Base-by-base conservation (phyloP, 2,329 filamentous ascomycete species). In the Pseudogymnoascus sp. region DNA sequence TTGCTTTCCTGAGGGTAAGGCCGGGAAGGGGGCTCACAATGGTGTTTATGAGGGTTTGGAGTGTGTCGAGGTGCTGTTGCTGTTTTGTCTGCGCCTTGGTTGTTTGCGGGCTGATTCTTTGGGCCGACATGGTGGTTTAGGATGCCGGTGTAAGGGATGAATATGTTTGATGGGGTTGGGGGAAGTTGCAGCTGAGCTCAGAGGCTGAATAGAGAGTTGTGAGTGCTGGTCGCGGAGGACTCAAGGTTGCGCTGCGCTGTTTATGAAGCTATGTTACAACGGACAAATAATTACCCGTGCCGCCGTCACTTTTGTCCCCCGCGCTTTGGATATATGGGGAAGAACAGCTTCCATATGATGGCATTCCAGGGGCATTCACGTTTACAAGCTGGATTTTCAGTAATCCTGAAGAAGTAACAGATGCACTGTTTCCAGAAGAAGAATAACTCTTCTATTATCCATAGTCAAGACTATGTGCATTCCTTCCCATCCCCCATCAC, bases 41-140 rank as follows among this genome's bases (percentile, higher is more conserved):
- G 64, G 81, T 80, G 66, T 82, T 81, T 66, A 85, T 74, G 67
- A 82, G 78, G 60, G 74, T 73, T 68, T 84, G 77, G n/a, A 85
- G 74, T 62, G 76, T 65, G 64, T 72, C 71, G 58, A 73, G 65
- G 61, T 69, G 70, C 45, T 66, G 63, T 63, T 71, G 45, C 45
- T 52, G 45, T 52, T 52, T 52, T n/a, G 45, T 18, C n/a, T 52
- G 45, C 27, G 10, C 7, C n/a, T 52, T 52, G n/a, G n/a, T 9
- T 10, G 45, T 8, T 13, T 52, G 45, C 45, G 27, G 2, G 5
- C 8, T 5, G n/a, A 27, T 27, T 52, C 27, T 15, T 15, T n/a
- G 45, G 10, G 15, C n/a, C n/a, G 45, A 33, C 45, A 52, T 52
- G 45, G 45, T 52, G 45, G 13, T 52, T 2, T 15, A 13, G n/a